Percentiles rank a stretch among this genome's conserved stretches.
Conservation (phyloP, 257 asterid genomes). For the Solanum bulbocastanum region DNA sequence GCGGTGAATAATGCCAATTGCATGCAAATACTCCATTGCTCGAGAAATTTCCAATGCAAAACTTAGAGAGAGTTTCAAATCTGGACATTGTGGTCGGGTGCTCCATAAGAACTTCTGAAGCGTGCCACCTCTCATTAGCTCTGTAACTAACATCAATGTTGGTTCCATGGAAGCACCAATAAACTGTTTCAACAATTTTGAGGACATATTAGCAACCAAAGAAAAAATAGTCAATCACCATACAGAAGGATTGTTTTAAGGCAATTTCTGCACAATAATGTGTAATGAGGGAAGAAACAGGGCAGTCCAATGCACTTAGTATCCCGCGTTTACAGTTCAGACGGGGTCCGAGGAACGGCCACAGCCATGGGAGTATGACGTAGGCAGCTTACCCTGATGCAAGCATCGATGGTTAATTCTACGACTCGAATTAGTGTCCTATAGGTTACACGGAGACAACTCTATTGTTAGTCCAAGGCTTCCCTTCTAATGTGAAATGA, state of each 20-base stretch:
- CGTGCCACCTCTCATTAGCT: constrained; percentile 56
- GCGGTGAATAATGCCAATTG: constrained; percentile 44
- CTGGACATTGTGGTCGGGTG: constrained; percentile 38
- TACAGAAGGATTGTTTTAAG: background rate
- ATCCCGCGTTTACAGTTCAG: background rate
- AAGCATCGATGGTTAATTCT: background rate
- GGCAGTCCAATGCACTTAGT: background rate
- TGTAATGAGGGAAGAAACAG: background rate
- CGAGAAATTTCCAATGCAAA: constrained; percentile 44
- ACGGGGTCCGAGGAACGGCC: background rate
- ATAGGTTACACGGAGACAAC: background rate
- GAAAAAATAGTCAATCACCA: background rate
- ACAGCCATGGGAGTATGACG: background rate
- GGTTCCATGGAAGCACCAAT: constrained; percentile 51
- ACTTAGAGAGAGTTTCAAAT: constrained; percentile 34
- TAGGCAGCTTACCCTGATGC: background rate
- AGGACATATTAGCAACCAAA: constrained; percentile 7
- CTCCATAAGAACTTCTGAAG: constrained; percentile 52
- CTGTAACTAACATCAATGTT: constrained; percentile 42
- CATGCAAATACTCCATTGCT: constrained; percentile 61
- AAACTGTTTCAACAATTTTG: constrained; percentile 28
- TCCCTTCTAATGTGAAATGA: background rate
- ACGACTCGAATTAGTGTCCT: background rate
- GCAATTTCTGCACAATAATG: background rate
- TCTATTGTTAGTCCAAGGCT: background rate